Evolutionary conservation across 192 early-diverging fungal genomes (phyloP), one percentile per base, ranked within the genome.

Genomic region (Coemansia sp.): DNA sequence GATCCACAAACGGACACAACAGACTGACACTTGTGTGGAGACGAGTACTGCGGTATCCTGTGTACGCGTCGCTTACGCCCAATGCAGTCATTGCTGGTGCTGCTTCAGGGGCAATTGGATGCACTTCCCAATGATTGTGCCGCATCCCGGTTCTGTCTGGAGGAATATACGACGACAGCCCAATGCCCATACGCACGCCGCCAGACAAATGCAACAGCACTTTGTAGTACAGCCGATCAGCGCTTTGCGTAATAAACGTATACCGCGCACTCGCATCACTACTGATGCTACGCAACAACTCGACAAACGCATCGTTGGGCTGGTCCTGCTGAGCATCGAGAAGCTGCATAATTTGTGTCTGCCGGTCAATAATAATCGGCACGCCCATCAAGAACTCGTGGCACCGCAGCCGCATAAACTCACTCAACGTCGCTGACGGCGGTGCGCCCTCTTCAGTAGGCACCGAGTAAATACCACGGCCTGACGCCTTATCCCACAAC

Each of bases 351-450:
- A 69, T 66, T 23, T 64, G 53, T 51, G 71, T 68, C 52, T 73
- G 62, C 5, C 75, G 54, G 31, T 81, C 78, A 31, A 75, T 68
- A 14, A 81, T 68, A 15, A 81, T 72, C 3, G 79, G 79, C n/a
- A 77, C 64, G 2, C 79, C 79, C 73, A 82, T 82, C 49, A 82
- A 40, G 60, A 82, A 82, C 64, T 82, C 79, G 7, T 73, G 55
- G 31, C 79, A 82, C 1, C 79, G 73, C 57, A 82, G 44, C 14
- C 63, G 63, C 66, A 82, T 48, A 52, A 82, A 76, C 51, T 82
- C 79, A 57, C 72, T 66, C 47, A 75, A 50, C 2, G 72, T 66
- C 5, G 62, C 66, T 2, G 78, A 66, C n/a, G 55, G 64, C 19
- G 78, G 78, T 5, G 66, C 54, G 17, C 36, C 69, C 0, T 71